Evolutionary conservation across 306 rosid species (phyloP).

Genomic region (Castanea sativa): DNA sequence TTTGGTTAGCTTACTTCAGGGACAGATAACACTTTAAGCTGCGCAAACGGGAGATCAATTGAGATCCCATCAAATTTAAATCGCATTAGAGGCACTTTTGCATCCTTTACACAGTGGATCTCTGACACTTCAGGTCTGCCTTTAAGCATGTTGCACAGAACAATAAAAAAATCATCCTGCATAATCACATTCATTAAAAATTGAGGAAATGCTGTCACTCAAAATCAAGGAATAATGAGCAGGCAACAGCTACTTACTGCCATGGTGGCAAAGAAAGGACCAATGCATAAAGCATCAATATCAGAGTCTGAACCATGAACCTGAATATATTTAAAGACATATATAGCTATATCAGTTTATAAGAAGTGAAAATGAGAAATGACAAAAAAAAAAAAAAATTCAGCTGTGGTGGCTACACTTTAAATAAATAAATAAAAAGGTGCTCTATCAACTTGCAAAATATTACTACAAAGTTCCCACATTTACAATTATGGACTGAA

Average conservation of each 20-base stretch:
- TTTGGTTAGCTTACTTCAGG: conserved; percentile 36
- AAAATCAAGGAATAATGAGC: conserved; percentile 1
- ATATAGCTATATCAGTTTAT: background rate
- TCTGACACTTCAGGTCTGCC: conserved; percentile 41
- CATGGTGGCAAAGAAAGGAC: conserved; percentile 41
- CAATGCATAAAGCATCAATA: conserved; percentile 51
- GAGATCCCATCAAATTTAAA: conserved; percentile 47
- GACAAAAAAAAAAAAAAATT: background rate
- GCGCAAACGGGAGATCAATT: conserved; percentile 44
- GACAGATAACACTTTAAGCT: conserved; percentile 35
- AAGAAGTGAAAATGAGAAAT: background rate
- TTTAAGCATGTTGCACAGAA: conserved; percentile 37
- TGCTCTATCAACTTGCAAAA: background rate
- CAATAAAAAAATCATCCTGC: conserved; percentile 48
- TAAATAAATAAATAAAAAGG: background rate
- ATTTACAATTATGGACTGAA: background rate
- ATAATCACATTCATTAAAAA: conserved; percentile 5
- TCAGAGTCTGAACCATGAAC: conserved; percentile 44
- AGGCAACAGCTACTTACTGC: conserved; percentile 31
- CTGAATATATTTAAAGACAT: conserved; percentile 24
- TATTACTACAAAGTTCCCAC: background rate
- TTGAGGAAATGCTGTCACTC: conserved; percentile 4
- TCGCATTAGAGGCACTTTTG: conserved; percentile 50
- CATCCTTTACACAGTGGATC: conserved; percentile 40
- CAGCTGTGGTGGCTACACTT: background rate